Percentiles rank a stretch among this genome's conserved stretches.
Evolutionary conservation across 331 rosid species (phyloP).

Genomic region (Arachis monticola): DNA sequence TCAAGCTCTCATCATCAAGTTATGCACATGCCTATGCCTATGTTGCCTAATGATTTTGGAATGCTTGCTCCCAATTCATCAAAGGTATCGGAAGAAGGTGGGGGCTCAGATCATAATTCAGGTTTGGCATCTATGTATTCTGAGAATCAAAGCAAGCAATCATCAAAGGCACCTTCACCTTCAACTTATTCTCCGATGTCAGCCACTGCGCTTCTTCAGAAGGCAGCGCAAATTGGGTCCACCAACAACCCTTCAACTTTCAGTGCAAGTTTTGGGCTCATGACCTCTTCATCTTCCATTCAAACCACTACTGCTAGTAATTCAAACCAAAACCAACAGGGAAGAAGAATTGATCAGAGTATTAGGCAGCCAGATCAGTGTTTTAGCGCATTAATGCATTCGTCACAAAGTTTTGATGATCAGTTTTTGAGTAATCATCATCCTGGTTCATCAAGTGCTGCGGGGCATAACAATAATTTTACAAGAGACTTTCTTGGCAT

Average conservation of each 20-base stretch:
- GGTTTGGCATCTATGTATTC: conserved; percentile 38
- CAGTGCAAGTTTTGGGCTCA: conserved; percentile 46
- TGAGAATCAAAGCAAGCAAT: conserved; percentile 40
- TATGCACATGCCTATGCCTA: conserved; percentile 47
- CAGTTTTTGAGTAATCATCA: conserved; percentile 44
- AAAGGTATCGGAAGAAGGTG: conserved; percentile 41
- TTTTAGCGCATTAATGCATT: conserved; percentile 37
- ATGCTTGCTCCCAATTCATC: conserved; percentile 40
- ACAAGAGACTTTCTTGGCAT: conserved; percentile 79
- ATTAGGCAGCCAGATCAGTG: conserved; percentile 41
- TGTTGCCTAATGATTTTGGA: conserved; percentile 44
- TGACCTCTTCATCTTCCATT: conserved; percentile 48
- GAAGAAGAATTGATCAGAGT: conserved; percentile 31
- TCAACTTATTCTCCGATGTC: conserved; percentile 56
- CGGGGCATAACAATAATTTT: conserved; percentile 46
- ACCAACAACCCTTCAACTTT: conserved; percentile 56
- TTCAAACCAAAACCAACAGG: background rate
- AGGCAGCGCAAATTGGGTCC: conserved; percentile 79
- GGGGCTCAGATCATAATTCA: conserved; percentile 36
- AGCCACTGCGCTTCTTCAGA: conserved; percentile 74
- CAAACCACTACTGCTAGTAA: conserved; percentile 32
- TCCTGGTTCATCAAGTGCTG: conserved; percentile 18
- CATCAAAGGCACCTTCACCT: conserved; percentile 17
- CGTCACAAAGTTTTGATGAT: conserved; percentile 54
- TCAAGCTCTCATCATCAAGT: conserved; percentile 40